These are phyloP conservation scores for Trypanosoma vivax DNA, from an alignment of 208 protist species.

Conservation along the genomic window DNA sequence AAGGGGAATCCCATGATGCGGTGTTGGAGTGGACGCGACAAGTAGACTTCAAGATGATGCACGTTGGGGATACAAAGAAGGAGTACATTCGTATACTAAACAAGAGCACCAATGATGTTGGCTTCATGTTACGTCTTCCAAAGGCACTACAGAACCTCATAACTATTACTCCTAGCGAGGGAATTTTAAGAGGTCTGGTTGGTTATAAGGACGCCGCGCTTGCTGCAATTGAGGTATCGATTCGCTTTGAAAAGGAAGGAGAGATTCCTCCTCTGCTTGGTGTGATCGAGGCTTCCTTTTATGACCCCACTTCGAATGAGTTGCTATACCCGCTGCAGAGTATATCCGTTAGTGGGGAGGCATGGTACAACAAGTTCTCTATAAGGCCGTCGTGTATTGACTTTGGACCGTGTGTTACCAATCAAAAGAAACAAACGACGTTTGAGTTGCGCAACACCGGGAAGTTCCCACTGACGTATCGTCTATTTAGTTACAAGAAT, in stretches of 20 bases:
- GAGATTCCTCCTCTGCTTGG: constrained; percentile 67
- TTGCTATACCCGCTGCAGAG: constrained; percentile 80
- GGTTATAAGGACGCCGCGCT: constrained; percentile 86
- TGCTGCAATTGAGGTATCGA: constrained; percentile 67
- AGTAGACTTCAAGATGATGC: constrained; percentile 87
- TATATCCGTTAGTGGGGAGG: constrained; percentile 74
- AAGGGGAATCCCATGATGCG: constrained; percentile 90
- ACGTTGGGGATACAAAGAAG: constrained; percentile 79
- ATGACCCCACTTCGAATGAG: constrained; percentile 66
- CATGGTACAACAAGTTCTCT: constrained; percentile 85
- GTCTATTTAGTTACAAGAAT: constrained; percentile 74
- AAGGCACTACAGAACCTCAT: constrained; percentile 57
- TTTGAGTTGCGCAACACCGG: constrained; percentile 91
- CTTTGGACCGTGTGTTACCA: constrained; percentile 92
- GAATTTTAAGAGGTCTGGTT: constrained; percentile 71
- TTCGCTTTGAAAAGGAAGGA: constrained; percentile 69
- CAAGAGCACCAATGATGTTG: constrained; percentile 92
- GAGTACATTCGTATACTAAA: constrained; percentile 85
- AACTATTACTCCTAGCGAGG: constrained; percentile 49
- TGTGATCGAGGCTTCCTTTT: constrained; percentile 83
- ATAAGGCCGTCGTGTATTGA: constrained; percentile 89
- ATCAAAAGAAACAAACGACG: constrained; percentile 66
- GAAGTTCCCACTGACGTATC: constrained; percentile 71
- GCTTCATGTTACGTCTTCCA: constrained; percentile 81
- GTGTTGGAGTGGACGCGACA: constrained; percentile 87